Conservation (phyloP, 2,329 filamentous ascomycete species). For the Colletotrichum costaricense region DNA sequence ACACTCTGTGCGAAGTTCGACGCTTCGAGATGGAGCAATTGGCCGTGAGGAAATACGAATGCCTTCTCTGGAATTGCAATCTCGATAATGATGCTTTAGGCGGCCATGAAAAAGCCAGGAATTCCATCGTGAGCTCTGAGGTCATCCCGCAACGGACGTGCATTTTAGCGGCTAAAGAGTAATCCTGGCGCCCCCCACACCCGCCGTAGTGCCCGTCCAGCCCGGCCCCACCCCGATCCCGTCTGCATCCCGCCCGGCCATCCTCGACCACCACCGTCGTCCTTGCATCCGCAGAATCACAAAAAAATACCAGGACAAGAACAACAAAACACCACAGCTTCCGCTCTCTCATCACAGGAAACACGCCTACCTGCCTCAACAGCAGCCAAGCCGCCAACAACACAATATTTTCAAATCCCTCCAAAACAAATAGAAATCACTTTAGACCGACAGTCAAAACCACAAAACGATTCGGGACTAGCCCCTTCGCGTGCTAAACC, state of each 20-base stretch:
- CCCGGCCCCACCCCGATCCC: slow-evolving; percentile 9
- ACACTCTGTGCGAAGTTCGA: neutral
- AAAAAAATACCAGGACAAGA: neutral
- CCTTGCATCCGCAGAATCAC: neutral
- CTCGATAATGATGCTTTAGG: neutral
- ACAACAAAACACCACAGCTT: neutral
- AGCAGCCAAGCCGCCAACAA: neutral
- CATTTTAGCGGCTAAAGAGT: neutral
- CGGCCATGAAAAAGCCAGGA: neutral
- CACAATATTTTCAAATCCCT: neutral
- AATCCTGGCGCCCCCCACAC: neutral
- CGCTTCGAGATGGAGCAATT: neutral
- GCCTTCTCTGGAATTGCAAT: neutral
- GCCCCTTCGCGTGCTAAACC: neutral
- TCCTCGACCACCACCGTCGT: neutral
- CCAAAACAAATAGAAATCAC: neutral
- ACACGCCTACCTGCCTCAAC: neutral
- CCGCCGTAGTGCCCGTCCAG: neutral
- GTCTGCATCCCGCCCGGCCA: neutral
- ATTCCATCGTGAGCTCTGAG: slow-evolving; percentile 2
- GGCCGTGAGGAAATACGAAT: neutral
- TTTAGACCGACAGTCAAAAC: neutral
- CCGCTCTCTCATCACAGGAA: neutral
- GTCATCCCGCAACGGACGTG: slow-evolving; percentile 20
- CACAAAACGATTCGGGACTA: neutral